Percentiles rank a stretch among this genome's conserved stretches.
phyloP scores from a whole-genome alignment of 352 stramenopile species.

The Phytophthora crassamura region DNA sequence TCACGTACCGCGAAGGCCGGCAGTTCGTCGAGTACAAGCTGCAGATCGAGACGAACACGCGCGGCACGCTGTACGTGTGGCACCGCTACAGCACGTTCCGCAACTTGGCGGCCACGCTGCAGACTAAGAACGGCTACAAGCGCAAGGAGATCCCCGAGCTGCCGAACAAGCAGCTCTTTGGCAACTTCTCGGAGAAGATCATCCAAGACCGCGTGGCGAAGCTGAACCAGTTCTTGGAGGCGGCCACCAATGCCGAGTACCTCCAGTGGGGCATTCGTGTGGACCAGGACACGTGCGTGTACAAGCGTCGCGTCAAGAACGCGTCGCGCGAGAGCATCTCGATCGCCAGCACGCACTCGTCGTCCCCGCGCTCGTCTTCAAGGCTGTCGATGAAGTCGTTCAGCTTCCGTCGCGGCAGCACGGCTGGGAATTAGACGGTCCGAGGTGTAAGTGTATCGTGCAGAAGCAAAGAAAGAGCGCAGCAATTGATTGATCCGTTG shows the following conservation, averaged over 20 bases:
- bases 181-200: conserved; percentile 78
- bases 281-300: conserved; percentile 78
- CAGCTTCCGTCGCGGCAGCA: conserved; percentile 72
- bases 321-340: conserved; percentile 53
- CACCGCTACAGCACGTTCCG: conserved; percentile 83
- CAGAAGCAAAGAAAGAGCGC: conserved; percentile 28
- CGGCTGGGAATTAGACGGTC: conserved; percentile 50
- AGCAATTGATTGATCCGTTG: conserved; percentile 22
- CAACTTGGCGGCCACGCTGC: conserved; percentile 72
- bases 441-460: conserved; percentile 36
- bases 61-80: conserved; percentile 73
- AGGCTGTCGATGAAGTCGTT: conserved; percentile 78
- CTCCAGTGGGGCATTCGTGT: conserved; percentile 80
- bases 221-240: conserved; percentile 79
- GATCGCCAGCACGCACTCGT: conserved; percentile 52
- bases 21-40: conserved; percentile 84
- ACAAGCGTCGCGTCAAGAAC: conserved; percentile 68
- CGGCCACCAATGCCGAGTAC: conserved; percentile 75
- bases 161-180: conserved; percentile 78
- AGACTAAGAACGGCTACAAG: conserved; percentile 82
- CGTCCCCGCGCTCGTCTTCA: conserved; percentile 63
- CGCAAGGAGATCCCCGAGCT: conserved; percentile 79
- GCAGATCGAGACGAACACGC: conserved; percentile 77
- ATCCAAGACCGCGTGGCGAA: conserved; percentile 79
- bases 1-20: conserved; percentile 71